phyloP scores from a whole-genome alignment of 1,284 basidiomycete species.

The Vanrija pseudolonga region DNA sequence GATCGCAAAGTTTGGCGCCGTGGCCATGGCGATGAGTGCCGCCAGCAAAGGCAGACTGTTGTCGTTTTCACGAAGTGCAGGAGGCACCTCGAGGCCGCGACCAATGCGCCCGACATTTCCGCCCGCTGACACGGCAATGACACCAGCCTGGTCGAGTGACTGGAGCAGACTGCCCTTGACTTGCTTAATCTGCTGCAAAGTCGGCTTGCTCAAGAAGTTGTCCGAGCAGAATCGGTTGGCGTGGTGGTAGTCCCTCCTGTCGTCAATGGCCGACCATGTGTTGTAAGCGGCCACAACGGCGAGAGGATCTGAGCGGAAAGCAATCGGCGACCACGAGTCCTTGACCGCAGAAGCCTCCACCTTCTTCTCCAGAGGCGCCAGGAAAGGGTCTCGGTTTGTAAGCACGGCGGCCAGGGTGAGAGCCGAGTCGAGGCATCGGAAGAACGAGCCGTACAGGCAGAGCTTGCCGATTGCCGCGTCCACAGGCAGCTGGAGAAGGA shows the following conservation, averaged over 20 bases:
- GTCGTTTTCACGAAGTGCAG: constrained; percentile 68
- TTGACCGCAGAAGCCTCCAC: constrained; percentile 62
- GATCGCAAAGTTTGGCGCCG: constrained; percentile 91
- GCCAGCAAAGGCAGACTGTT: constrained; percentile 75
- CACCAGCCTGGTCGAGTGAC: constrained; percentile 73
- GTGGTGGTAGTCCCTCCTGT: constrained; percentile 58
- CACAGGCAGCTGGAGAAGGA: constrained; percentile 83
- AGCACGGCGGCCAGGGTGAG: constrained; percentile 85
- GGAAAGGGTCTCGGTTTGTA: constrained; percentile 85
- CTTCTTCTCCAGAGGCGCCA: constrained; percentile 61
- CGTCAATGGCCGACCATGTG: constrained; percentile 71
- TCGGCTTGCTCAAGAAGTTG: constrained; percentile 85
- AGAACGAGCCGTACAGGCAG: constrained; percentile 86
- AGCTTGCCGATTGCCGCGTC: constrained; percentile 87
- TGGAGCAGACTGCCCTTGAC: constrained; percentile 77
- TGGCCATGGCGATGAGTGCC: constrained; percentile 78
- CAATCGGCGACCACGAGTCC: constrained; percentile 67
- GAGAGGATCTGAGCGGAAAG: constrained; percentile 79
- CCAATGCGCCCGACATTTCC: constrained; percentile 45
- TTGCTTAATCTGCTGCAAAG: constrained; percentile 76
- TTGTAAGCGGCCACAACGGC: constrained; percentile 79
- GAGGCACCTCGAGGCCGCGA: constrained; percentile 54
- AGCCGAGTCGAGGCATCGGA: constrained; percentile 86
- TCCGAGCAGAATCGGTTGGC: constrained; percentile 77
- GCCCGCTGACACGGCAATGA: constrained; percentile 71